Evolutionary conservation across 192 early-diverging fungal species (phyloP), one percentile per base, ranked within the genome.

Genomic region (Piromyces finnis): DNA sequence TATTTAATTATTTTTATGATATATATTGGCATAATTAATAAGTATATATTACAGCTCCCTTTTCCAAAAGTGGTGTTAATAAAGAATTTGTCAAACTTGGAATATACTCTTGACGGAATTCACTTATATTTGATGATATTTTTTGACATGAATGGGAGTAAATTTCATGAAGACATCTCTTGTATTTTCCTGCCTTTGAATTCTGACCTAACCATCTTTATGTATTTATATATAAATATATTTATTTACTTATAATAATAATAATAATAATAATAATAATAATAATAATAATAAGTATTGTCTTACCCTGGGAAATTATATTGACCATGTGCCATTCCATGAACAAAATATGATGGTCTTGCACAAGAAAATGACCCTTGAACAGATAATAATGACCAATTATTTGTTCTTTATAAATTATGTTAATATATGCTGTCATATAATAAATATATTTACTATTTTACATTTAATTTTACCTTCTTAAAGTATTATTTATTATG

Each of bases 361-460:
- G 96, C 91, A 78, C 93, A 94, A 7, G 96, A 96, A 28, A 95
- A 86, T 1, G 90, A 91, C 0, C 91, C 92, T 79, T 97, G 95
- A 28, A 93, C 86, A 29, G 94, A 95, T 92, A 98, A 92, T 36
- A 99, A 86, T 13, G 91, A 89, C 95, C 95, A 99, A 79, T 96
- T 91, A 82, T 97, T 94, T 28, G 90, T 88, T 59, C 94, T 94
- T 84, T 29, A 79, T 78, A 78, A 77, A 28, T 26, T 78, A 36
- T 83, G 13, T 14, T 36, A 4, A 83, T 81, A 81, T 79, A 77
- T 29, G n/a, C n/a, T n/a, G n/a, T n/a, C n/a, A n/a, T n/a, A n/a
- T n/a, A n/a, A n/a, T n/a, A n/a, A n/a, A n/a, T n/a, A n/a, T n/a
- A n/a, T n/a, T 17, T 77, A 29, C 18, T 78, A 6, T 78, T 79